Percentiles rank a stretch among this genome's conserved stretches.
These are phyloP conservation scores for Eragrostis curvula DNA, from an alignment of 176 grass and related monocot genomes.

Conservation along the genomic window DNA sequence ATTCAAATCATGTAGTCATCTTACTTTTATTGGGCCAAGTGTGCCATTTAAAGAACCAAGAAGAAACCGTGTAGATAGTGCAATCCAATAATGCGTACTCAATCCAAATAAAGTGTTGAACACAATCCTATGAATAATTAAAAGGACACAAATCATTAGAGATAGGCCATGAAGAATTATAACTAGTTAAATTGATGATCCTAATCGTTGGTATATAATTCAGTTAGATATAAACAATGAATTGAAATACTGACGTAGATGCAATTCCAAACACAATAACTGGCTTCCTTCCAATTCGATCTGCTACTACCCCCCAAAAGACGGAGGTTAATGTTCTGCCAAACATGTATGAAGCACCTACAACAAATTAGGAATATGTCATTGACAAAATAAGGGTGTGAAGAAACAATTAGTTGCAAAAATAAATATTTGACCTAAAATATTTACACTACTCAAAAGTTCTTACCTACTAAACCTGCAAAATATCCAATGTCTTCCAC, in stretches of 20 bases:
- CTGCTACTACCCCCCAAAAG: conserved; percentile 79
- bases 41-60: conserved; percentile 84
- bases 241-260: conserved; percentile 69
- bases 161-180: no score
- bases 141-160: background rate
- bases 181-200: no score
- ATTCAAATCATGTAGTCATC: background rate
- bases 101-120: conserved; percentile 91
- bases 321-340: conserved; percentile 87
- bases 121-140: conserved; percentile 56
- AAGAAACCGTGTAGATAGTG: conserved; percentile 76
- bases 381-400: no score
- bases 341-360: conserved; percentile 88
- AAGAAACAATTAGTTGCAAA: no score
- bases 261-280: conserved; percentile 73
- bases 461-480: conserved; percentile 83
- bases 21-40: conserved; percentile 85
- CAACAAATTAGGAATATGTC: no score
- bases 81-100: conserved; percentile 87
- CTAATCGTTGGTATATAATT: no score
- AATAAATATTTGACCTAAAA: background rate
- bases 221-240: no score
- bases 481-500: conserved; percentile 98
- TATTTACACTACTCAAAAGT: no score
- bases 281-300: conserved; percentile 85